Percentiles rank a stretch among this genome's conserved stretches.
Conservation (phyloP, 345 rosid genomes). For the Odontarrhena argentea region DNA sequence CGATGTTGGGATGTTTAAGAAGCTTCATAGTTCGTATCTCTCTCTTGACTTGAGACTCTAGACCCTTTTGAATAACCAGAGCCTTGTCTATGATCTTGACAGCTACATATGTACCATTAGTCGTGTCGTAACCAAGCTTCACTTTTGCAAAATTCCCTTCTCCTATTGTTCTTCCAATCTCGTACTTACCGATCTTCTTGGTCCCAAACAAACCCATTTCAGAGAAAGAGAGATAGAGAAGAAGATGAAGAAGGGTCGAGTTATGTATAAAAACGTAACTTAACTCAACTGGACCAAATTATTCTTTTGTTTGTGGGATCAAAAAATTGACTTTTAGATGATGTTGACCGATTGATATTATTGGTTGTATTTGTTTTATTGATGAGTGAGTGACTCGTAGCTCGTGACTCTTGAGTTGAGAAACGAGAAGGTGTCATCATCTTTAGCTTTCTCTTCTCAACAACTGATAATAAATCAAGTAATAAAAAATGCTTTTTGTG, state of each 20-base stretch:
- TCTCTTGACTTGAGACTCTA: constrained; percentile 76
- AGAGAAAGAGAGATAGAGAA: background rate
- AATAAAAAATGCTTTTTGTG: constrained; percentile 26
- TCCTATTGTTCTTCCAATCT: constrained; percentile 70
- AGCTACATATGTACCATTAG: constrained; percentile 59
- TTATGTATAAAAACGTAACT: constrained; percentile 18
- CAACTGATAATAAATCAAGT: background rate
- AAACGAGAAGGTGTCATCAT: constrained; percentile 27
- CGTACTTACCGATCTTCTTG: constrained; percentile 69
- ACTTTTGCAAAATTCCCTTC: constrained; percentile 94
- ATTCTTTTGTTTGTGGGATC: constrained; percentile 19
- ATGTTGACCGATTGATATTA: constrained; percentile 19
- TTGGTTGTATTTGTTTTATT: constrained; percentile 28
- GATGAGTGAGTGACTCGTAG: constrained; percentile 32
- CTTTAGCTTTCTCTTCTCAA: constrained; percentile 14
- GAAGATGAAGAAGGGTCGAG: constrained; percentile 13
- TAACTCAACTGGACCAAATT: background rate
- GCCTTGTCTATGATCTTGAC: constrained; percentile 81
- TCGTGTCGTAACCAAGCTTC: constrained; percentile 72
- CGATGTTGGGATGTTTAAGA: constrained; percentile 78
- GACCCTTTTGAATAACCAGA: constrained; percentile 65
- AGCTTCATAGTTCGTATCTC: constrained; percentile 93
- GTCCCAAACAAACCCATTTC: constrained; percentile 41
- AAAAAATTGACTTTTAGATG: constrained; percentile 34
- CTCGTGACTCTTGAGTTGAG: constrained; percentile 29